A percentile compares a stretch with the other conserved stretches of the same genome.
phyloP scores from a whole-genome alignment of 108 stramenopile species.

The Fragilaria radians region DNA sequence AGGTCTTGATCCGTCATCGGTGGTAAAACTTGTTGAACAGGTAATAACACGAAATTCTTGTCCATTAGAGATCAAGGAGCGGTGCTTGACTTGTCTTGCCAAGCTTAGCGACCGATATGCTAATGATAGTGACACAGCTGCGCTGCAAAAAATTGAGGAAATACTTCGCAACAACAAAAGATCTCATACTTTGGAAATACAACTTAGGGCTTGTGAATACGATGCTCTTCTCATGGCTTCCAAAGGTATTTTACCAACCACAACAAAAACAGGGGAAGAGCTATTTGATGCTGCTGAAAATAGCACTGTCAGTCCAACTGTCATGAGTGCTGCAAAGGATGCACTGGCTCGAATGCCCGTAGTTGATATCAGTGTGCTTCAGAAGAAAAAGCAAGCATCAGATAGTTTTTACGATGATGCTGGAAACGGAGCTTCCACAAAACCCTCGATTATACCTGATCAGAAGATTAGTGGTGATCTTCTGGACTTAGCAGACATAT shows the following conservation, averaged over 20 bases:
- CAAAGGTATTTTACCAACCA: conserved; percentile 39
- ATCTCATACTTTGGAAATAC: conserved; percentile 87
- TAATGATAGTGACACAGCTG: conserved; percentile 49
- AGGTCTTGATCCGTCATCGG: conserved; percentile 49
- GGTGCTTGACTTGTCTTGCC: conserved; percentile 80
- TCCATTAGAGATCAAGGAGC: conserved; percentile 61
- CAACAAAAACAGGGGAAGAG: conserved; percentile 31
- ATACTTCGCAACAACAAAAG: conserved; percentile 61
- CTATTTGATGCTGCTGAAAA: conserved; percentile 55
- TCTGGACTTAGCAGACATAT: conserved; percentile 90
- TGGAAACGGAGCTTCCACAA: conserved; percentile 8
- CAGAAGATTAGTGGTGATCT: conserved; percentile 60
- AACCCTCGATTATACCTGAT: conserved; percentile 19
- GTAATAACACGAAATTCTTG: conserved; percentile 71
- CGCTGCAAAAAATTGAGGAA: conserved; percentile 44
- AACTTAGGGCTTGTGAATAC: conserved; percentile 93
- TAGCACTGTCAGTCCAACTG: conserved; percentile 37
- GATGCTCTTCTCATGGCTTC: conserved; percentile 74
- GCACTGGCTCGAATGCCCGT: conserved; percentile 93
- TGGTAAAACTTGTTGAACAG: conserved; percentile 63
- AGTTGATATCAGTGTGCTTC: conserved; percentile 80
- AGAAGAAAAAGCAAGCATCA: conserved; percentile 50
- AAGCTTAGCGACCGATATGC: conserved; percentile 85
- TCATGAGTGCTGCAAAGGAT: conserved; percentile 72
- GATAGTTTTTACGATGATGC: conserved; percentile 18